Evolutionary conservation across 768 basidiomycete species (phyloP).

Genomic region (Auriculariales sp.): DNA sequence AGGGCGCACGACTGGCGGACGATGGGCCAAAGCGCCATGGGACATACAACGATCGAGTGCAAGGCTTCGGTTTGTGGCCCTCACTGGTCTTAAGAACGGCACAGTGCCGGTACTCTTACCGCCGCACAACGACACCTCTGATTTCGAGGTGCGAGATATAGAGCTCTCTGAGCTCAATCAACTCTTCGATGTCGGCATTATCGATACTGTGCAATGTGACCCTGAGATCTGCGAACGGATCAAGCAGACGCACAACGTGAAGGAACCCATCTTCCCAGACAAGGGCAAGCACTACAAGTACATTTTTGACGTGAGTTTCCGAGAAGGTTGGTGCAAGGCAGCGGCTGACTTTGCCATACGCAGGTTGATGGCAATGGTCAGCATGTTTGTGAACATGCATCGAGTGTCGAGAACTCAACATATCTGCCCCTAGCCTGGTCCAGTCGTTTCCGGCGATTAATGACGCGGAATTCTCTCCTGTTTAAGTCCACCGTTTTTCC

Average conservation of each 20-base stretch:
- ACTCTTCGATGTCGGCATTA: no score
- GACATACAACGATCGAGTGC: constrained; percentile 27
- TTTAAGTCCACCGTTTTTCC: constrained; percentile 63
- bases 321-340: no score
- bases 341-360: no score
- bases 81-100: constrained; percentile 25
- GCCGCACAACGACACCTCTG: constrained; percentile 8
- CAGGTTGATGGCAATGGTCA: constrained; percentile 16
- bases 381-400: no score
- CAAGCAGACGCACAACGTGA: constrained; percentile 33
- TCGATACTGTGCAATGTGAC: no score
- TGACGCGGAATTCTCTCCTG: constrained; percentile 46
- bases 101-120: constrained; percentile 26
- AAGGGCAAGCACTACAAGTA: constrained; percentile 49
- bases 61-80: constrained; percentile 33
- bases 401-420: no score
- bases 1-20: constrained; percentile 58
- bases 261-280: constrained; percentile 23
- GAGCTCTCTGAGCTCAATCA: no score
- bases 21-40: constrained; percentile 31
- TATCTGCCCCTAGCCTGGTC: no score
- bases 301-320: constrained; percentile 40
- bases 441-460: constrained; percentile 49
- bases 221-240: constrained; percentile 29
- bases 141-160: no score